Evolutionary conservation across 169 alveolate species (phyloP).

Genomic region (Cryptosporidium andersoni): DNA sequence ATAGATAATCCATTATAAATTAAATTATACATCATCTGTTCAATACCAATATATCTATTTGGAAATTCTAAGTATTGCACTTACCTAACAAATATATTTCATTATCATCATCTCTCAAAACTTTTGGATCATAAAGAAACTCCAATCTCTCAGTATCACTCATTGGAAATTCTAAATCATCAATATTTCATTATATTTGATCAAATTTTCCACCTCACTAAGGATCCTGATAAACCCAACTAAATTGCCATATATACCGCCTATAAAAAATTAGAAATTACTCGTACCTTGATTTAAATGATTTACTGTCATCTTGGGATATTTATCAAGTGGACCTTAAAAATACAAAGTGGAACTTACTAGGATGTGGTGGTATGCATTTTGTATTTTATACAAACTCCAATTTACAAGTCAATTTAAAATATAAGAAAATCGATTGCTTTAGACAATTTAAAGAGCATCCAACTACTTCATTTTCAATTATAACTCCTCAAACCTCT

Average conservation of each 20-base stretch:
- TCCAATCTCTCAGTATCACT: constrained; percentile 50
- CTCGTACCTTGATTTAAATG: neutral
- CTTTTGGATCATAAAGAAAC: constrained; percentile 56
- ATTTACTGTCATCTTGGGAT: constrained; percentile 4
- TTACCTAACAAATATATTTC: constrained; percentile 61
- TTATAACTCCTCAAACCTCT: too few species aligned
- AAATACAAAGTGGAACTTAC: constrained; percentile 14
- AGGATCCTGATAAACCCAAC: neutral
- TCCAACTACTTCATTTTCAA: neutral
- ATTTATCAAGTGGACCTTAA: constrained; percentile 8
- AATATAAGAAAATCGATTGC: neutral
- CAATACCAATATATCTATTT: too few species aligned
- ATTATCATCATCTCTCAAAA: constrained; percentile 55
- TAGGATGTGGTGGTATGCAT: constrained; percentile 46
- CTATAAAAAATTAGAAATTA: neutral
- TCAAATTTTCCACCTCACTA: neutral
- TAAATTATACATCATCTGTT: too few species aligned
- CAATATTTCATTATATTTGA: neutral
- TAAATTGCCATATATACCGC: neutral
- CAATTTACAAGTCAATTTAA: constrained; percentile 3
- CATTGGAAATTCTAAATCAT: neutral
- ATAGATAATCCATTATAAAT: too few species aligned
- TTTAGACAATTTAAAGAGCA: neutral
- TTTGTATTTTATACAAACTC: constrained; percentile 33
- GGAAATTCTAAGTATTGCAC: neutral